Percentiles rank a stretch among this genome's conserved stretches.
Evolutionary conservation across 208 protist genomes (phyloP).

Genomic region (Spongospora subterranea): DNA sequence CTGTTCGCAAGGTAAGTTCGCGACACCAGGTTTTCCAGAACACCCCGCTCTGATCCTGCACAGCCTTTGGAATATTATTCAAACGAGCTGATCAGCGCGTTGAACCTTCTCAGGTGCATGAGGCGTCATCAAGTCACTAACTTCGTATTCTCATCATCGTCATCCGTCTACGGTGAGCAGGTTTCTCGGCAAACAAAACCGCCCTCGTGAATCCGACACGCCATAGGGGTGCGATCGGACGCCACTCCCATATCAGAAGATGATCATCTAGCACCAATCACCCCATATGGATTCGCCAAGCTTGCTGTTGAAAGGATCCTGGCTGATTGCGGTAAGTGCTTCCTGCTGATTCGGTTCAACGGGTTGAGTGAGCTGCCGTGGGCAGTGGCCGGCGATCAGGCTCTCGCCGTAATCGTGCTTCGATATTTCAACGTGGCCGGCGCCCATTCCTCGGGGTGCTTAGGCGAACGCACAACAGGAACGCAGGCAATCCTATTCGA

Average conservation of each 20-base stretch:
- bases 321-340: background rate
- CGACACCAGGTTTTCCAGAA: background rate
- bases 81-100: conserved; percentile 66
- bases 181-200: background rate
- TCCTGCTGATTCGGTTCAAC: background rate
- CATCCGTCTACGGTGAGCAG: conserved; percentile 69
- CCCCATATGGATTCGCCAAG: conserved; percentile 74
- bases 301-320: conserved; percentile 71
- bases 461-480: conserved; percentile 90
- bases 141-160: conserved; percentile 73
- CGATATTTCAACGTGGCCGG: conserved; percentile 98
- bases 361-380: conserved; percentile 48
- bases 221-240: conserved; percentile 17
- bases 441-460: conserved; percentile 87
- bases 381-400: background rate
- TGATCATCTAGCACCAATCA: conserved; percentile 60
- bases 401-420: conserved; percentile 78
- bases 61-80: conserved; percentile 66
- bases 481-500: conserved; percentile 74
- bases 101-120: conserved; percentile 67
- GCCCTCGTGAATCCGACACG: background rate
- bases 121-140: conserved; percentile 29
- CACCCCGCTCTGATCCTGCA: background rate
- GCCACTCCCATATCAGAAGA: conserved; percentile 59
- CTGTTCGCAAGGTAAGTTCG: background rate